Conservation (phyloP, 345 rosid species). For the Eucalyptus regnans region DNA sequence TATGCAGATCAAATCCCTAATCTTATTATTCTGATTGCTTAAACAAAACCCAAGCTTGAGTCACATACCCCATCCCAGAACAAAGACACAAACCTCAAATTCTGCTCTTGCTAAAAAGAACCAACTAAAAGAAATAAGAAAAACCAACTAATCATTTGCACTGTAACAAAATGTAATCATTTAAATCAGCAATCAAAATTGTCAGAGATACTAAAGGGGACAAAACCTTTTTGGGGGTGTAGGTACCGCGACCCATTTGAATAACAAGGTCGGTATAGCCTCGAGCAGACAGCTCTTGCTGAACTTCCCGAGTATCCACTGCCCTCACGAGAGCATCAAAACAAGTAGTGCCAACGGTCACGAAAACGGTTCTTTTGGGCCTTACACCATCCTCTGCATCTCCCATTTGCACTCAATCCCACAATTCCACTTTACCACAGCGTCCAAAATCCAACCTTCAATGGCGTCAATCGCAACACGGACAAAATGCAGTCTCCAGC, state of each 20-base stretch:
- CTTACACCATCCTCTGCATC: neutral
- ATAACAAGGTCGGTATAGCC: slow-evolving; percentile 75
- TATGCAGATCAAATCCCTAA: neutral
- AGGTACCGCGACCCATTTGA: slow-evolving; percentile 85
- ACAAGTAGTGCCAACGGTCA: slow-evolving; percentile 87
- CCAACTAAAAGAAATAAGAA: neutral
- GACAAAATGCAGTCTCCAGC: neutral
- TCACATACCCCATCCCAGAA: neutral
- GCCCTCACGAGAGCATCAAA: slow-evolving; percentile 71
- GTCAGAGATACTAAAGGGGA: neutral
- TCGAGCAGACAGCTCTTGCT: slow-evolving; percentile 38
- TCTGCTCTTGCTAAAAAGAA: neutral
- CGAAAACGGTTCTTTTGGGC: slow-evolving; percentile 47
- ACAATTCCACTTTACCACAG: neutral
- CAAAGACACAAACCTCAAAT: neutral
- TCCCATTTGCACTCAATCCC: neutral
- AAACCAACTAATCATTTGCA: neutral
- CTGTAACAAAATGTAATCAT: neutral
- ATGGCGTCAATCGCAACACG: neutral
- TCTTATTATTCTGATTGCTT: neutral
- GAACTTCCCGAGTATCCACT: slow-evolving; percentile 40
- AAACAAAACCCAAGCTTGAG: neutral
- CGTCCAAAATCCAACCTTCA: neutral
- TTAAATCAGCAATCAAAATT: neutral
- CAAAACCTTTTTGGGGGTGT: slow-evolving; percentile 39